Evolutionary conservation across 2,329 filamentous ascomycete species (phyloP), one percentile per base, ranked within the genome.

Genomic region (Alternaria burnsii): DNA sequence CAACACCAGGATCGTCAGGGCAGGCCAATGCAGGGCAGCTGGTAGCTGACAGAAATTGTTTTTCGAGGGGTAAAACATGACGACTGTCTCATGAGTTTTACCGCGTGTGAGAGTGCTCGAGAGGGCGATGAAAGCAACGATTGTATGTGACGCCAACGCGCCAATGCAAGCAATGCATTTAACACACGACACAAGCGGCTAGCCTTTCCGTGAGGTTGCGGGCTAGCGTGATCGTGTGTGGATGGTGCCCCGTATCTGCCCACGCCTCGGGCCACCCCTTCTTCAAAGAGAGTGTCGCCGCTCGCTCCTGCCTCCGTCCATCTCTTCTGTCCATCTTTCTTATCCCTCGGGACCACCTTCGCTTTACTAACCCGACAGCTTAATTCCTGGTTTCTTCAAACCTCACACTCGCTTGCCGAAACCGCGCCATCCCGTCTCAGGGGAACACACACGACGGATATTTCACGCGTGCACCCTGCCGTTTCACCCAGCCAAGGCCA

Each of bases 321-420:
- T 24, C 16, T 40, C 18, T 24, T 12, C 36, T 24, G 34, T 42
- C 12, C 48, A 46, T 24, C 12, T 55, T 46, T 30, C 54, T 18
- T 52, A 51, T 47, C 58, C 44, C 42, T 51, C 34, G 50, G 40
- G 22, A 43, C 52, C 57, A 54, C 61, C 55, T 53, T 63, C 61
- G 58, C 61, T 61, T 22, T 57, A 57, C 58, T 52, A 52, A 57
- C 50, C 40, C 24, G 16, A 5, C 52, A 52, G 32, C 22, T 22
- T 52, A n/a, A 47, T 51, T 57, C 11, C 40, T 61, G 32, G 47
- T 42, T 58, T 60, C 50, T 47, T 12, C 59, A 54, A 16, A 36
- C 32, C 32, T 55, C 48, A 72, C 72, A 52, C 66, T 74, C 71
- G 71, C 69, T 75, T 70, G 52, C 38, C 40, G 41, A 44, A 38